A percentile compares a stretch with the other conserved stretches of the same genome.
Conservation (phyloP, 2,329 filamentous ascomycete genomes). For the Mycosphaerella sp. region DNA sequence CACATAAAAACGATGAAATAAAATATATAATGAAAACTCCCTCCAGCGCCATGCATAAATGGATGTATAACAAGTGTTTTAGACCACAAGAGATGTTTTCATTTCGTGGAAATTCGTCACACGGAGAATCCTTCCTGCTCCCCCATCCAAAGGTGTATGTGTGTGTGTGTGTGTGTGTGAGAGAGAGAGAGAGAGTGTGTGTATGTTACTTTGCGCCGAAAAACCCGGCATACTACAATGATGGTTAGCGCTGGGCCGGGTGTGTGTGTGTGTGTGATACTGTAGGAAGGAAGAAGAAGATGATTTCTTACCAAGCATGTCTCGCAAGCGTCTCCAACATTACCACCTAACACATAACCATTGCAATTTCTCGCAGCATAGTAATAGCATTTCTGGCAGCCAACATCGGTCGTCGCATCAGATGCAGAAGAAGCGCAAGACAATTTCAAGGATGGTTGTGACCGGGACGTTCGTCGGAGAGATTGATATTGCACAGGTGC, state of each 20-base stretch:
- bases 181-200: no score
- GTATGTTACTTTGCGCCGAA: constrained; percentile 28
- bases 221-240: constrained; percentile 29
- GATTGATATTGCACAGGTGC: constrained; percentile 10
- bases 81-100: no score
- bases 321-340: constrained; percentile 33
- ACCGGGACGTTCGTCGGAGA: constrained; percentile 10
- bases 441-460: constrained; percentile 14
- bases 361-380: constrained; percentile 34
- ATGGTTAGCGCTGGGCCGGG: constrained; percentile 6
- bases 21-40: no score
- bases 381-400: constrained; percentile 35
- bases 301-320: constrained; percentile 25
- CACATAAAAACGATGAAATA: no score
- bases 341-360: constrained; percentile 34
- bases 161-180: no score
- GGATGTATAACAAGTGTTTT: no score
- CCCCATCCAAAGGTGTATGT: no score
- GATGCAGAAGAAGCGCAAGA: no score
- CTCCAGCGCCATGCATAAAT: constrained; percentile 6
- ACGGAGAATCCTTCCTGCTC: no score
- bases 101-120: no score
- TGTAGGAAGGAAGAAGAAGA: neutral
- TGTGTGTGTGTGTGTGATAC: neutral
- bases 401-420: constrained; percentile 26